Percentiles rank a stretch among this genome's conserved stretches.
These are phyloP conservation scores for Poa pratensis DNA, from an alignment of 176 grass and related monocot genomes.

Conservation along the genomic window DNA sequence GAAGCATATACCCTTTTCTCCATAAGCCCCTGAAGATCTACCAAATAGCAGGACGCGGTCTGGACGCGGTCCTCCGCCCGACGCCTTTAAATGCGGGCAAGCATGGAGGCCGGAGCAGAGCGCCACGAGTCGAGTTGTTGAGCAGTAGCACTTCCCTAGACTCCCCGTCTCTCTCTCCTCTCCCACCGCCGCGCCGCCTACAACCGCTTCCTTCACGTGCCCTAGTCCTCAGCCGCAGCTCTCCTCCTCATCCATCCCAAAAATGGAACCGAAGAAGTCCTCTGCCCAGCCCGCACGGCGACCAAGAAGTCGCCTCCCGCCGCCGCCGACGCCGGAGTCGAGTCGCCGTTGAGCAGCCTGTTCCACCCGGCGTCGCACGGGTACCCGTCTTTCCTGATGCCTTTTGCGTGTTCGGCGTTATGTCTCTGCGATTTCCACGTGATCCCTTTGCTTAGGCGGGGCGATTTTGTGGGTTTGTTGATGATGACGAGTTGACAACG, in stretches of 20 bases:
- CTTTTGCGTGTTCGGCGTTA: slow-evolving; percentile 35
- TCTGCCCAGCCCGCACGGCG: slow-evolving; percentile 35
- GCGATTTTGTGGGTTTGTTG: not conserved
- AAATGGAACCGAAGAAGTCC: slow-evolving; percentile 56
- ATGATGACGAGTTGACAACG: not conserved
- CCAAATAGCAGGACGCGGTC: not conserved
- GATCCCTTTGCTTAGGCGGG: not conserved
- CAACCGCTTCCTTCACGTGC: slow-evolving; percentile 52
- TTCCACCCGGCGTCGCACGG: slow-evolving; percentile 44
- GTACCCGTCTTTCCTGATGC: slow-evolving; percentile 38
- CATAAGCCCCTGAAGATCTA: slow-evolving; percentile 2
- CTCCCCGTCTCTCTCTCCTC: slow-evolving; percentile 35
- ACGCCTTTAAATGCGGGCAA: slow-evolving; percentile 61
- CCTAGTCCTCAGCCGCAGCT: slow-evolving; percentile 23
- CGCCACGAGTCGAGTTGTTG: slow-evolving; percentile 49
- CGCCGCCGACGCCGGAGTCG: slow-evolving; percentile 21
- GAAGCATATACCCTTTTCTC: not conserved
- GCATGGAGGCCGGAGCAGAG: slow-evolving; percentile 44
- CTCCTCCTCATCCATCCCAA: slow-evolving; percentile 5
- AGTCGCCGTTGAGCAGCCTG: slow-evolving; percentile 48
- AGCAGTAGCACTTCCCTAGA: slow-evolving; percentile 39
- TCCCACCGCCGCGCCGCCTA: slow-evolving; percentile 38
- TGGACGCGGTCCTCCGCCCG: not conserved
- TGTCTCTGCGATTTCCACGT: not conserved
- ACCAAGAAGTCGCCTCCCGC: slow-evolving; percentile 48